Evolutionary conservation across 2,329 filamentous ascomycete genomes (phyloP).

Genomic region (Alternaria brassicae): DNA sequence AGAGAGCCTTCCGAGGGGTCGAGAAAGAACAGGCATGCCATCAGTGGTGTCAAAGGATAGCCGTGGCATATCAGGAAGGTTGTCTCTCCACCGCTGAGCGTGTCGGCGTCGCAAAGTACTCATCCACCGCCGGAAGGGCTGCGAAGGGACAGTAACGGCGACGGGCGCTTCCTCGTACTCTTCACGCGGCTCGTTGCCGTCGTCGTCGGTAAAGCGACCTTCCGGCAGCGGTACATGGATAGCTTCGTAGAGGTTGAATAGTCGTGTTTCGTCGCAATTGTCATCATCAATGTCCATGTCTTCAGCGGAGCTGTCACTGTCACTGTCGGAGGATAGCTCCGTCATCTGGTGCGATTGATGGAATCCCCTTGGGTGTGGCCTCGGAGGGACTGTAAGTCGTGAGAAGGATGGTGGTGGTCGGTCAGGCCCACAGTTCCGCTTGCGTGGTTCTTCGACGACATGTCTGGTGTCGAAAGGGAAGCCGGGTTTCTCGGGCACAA

Average conservation of each 20-base stretch:
- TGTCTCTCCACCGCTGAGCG: conserved; percentile 46
- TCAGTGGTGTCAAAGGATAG: conserved; percentile 45
- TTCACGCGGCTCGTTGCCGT: conserved; percentile 12
- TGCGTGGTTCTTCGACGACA: conserved; percentile 27
- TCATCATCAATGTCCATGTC: conserved; percentile 22
- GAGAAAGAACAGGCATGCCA: conserved; percentile 15
- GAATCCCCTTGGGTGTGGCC: conserved; percentile 19
- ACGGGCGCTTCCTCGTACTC: conserved; percentile 4
- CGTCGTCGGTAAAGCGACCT: conserved; percentile 30
- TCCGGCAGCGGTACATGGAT: conserved; percentile 40
- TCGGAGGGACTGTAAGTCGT: conserved; percentile 15
- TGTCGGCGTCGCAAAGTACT: conserved; percentile 69
- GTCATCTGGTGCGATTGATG: conserved; percentile 7
- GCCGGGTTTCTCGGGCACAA: conserved; percentile 33
- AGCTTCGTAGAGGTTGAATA: conserved; percentile 43
- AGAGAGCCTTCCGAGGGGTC: conserved; percentile 12
- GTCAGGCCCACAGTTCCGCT: conserved; percentile 29
- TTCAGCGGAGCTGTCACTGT: conserved; percentile 19
- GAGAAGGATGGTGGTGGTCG: conserved; percentile 27
- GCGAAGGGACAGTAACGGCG: conserved; percentile 13
- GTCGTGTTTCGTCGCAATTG: conserved; percentile 26
- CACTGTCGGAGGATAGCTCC: conserved; percentile 15
- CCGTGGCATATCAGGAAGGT: conserved; percentile 44
- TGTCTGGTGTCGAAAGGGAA: conserved; percentile 6
- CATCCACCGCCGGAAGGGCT: conserved; percentile 76